Evolutionary conservation across 2,329 filamentous ascomycete genomes (phyloP), one percentile per base, ranked within the genome.

Genomic region (Pseudocercospora fijiensis): DNA sequence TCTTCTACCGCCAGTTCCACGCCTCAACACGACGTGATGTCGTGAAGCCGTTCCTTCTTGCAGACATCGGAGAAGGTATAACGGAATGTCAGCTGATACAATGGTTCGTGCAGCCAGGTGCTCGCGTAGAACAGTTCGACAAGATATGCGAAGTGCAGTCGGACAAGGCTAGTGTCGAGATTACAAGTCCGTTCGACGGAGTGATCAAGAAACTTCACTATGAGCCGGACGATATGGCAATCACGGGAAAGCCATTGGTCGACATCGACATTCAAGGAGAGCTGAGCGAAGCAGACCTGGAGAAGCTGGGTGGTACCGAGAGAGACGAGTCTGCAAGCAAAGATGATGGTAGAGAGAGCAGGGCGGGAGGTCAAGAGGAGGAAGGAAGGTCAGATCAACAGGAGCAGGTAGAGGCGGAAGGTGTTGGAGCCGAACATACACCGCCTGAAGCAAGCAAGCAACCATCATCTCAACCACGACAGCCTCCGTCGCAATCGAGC

Each of bases 21-120:
- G 60, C 66, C 22, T 71, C 73, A 16, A 60, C 49, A 24, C 66
- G 67, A 58, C 61, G 66, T 27, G 63, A 73, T 53, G 85, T 83
- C 1, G 83, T 95, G 53, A 94, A 94, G 79, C 91, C 91, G 0
- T 92, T 95, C 64, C 73, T 94, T 45, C 79, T 96, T 64, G 91
- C 91, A 67, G 91, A 96, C 74, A 95, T 96, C 77, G 91, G 91
- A 57, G 91, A 96, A 83, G 95, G 95, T 61, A 99, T 98, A 74
- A 93, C 95, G 76, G 95, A 99, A 80, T 96, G 95, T 75, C 95
- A 99, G 79, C 91, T 99, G 74, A 98, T 98, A 73, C 95, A 99
- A 82, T 99, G 95, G 95, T 99, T 98, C 77, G 94, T 99, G 69
- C 90, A 97, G 79, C 92, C 96, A 57, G 94, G 93, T 63, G 95